Evolutionary conservation across 164 flowering plant genomes (phyloP), one percentile per base, ranked within the genome.

Genomic region (Tinospora cordifolia): DNA sequence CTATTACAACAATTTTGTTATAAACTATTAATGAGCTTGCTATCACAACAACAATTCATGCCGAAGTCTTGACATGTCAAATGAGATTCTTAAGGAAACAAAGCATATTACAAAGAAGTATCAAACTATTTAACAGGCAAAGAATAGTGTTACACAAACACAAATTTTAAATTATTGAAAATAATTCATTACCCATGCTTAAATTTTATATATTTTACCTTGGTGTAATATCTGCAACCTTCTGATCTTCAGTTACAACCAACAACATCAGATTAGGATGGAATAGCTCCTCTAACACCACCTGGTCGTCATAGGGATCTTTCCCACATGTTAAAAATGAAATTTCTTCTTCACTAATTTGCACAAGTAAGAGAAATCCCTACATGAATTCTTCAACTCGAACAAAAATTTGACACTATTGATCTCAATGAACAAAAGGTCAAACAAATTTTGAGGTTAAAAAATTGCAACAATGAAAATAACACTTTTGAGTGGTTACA

Each of bases 181-280:
- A 27, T 44, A 24, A 58, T 66, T 64, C 54, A 51, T 19, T 5
- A 26, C 27, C 27, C 60, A 49, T 65, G 63, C 54, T 63, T 54
- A 72, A 71, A 54, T 13, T n/a, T 39, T 15, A 25, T 74, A 25
- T 68, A 62, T 66, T 66, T 69, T 72, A 87, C 95, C 82, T 88
- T 70, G 17, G 95, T 87, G 74, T 87, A 90, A 74, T 90, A 90
- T 84, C 92, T 84, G 79, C 95, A 90, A 27, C 92, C 95, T 11
- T 78, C 74, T 40, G 84, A 40, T 22, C 92, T 82, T 84, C 90
- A 59, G 88, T 85, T 44, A 90, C 90, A 62, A 90, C 63, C 77
- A 90, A 76, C 67, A 90, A 87, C 81, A 84, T 87, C 40, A 90
- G 87, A 63, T 83, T 83, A 7, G 90, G 87, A 75, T 83, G 90